Base-by-base conservation (phyloP, 257 asterid species). In the Solanum bulbocastanum region DNA sequence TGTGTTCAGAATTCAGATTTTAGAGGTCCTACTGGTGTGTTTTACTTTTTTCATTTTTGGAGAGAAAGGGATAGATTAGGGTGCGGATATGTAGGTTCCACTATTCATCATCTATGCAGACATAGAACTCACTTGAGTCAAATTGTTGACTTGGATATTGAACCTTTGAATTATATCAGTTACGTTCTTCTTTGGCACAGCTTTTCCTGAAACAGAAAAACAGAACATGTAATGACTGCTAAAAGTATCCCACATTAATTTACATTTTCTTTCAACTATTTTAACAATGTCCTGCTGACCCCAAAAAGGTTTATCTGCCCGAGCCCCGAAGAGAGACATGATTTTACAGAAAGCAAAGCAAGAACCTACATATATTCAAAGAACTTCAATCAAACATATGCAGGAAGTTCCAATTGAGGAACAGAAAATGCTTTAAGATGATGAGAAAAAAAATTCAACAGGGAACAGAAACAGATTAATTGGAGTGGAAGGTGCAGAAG, bases 141-240 rank as follows among this genome's bases (percentile, higher is more conserved):
- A 92, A 90, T 97, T 97, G 91, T 93, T 93, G 89, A 97, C 95
- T 93, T 97, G 99, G 93, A 97, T 97, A 90, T 97, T 97, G 94
- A 96, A 97, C 82, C 91, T 92, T 91, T 92, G 93, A 76, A 91
- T 93, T 68, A 93, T 91, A 87, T 94, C 98, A 79, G 37, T 87
- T 74, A 97, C 88, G 66, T 95, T 95, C 91, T 92, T 96, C 88
- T 94, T 96, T 8, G 92, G 89, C 68, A 93, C 98, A 65, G 90
- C 90, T 90, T 92, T 95, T 75, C 98, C 98, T 96, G 92, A 87
- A 89, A 86, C 56, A 71, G 25, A 86, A 71, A 37, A 62, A 22
- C 79, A 62, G 5, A 74, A 5, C 87, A 65, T 84, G 25, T 84
- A 79, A 15, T 15, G 39, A 44, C 85, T 44, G 85, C 62, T 72